Evolutionary conservation across 2,329 filamentous ascomycete species (phyloP), one percentile per base, ranked within the genome.

Genomic region (Fusarium tjaetaba): DNA sequence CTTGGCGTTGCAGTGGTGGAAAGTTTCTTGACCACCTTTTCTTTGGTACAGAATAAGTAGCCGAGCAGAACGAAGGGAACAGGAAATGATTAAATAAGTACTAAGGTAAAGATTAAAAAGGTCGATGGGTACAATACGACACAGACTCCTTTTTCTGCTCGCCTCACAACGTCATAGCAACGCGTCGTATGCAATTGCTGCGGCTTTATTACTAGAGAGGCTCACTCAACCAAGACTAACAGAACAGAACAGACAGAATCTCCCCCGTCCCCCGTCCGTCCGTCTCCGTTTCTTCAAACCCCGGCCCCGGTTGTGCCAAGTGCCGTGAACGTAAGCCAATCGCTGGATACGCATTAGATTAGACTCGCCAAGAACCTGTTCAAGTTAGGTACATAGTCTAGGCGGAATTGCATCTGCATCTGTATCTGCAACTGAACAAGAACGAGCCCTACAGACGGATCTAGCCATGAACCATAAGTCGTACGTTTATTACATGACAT

Each of bases 131-230:
- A 36, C n/a, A 24, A 36, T 36, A 26, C 32, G 26, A 43, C 39
- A 61, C 41, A 41, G 41, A 39, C 66, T 42, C 58, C 58, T 56
- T 56, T 69, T 69, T 64, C 55, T 46, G 43, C 52, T 32, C 34
- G 30, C 28, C 39, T 39, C 28, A 15, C 38, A 65, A 70, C 67
- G 67, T 70, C 67, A 70, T 70, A 43, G 38, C 26, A 69, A 70
- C 51, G 34, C 66, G 65, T 61, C 34, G 42, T 26, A 18, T 51
- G 42, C 36, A 49, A 60, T 20, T 51, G 20, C 55, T 58, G 15
- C 61, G 53, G 43, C 26, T 34, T 61, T 24, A 16, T 26, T 22
- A 26, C n/a, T 36, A 52, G n/a, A 49, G 20, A 43, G 34, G 26
- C 42, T 63, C 61, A 26, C 49, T 26, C 32, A 26, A 52, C 32